phyloP scores from a whole-genome alignment of 768 basidiomycete genomes.

The Suillus weaverae region DNA sequence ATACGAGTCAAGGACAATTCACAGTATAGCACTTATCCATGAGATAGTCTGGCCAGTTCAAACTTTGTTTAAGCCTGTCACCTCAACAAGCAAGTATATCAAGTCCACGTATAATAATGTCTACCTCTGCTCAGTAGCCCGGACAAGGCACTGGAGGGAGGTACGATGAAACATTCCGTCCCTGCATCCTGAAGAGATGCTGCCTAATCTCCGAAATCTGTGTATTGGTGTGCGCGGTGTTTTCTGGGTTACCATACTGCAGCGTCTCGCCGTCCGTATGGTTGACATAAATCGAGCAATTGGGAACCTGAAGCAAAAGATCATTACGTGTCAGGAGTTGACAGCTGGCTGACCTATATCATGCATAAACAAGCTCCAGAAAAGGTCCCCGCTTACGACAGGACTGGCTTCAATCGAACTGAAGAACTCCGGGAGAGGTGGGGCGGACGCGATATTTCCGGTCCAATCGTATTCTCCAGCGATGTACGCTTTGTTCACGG shows the following conservation, averaged over 20 bases:
- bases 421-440: constrained; percentile 18
- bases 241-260: constrained; percentile 9
- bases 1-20: neutral
- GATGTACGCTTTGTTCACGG: constrained; percentile 18
- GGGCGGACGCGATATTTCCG: constrained; percentile 14
- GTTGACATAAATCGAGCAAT: constrained; percentile 10
- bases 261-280: constrained; percentile 9
- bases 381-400: constrained; percentile 18
- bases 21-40: neutral
- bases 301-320: constrained; percentile 12
- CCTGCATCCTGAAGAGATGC: constrained; percentile 11
- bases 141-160: constrained; percentile 14
- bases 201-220: constrained; percentile 7
- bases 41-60: neutral
- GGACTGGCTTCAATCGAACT: constrained; percentile 11
- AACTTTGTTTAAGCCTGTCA: neutral
- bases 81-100: neutral
- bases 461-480: constrained; percentile 32
- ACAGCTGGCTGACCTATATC: constrained; percentile 6
- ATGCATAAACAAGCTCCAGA: constrained; percentile 31
- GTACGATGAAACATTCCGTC: constrained; percentile 5
- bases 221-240: constrained; percentile 3
- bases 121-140: constrained; percentile 3
- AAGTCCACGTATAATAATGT: neutral
- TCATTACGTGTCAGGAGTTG: neutral